Evolutionary conservation across 2,329 filamentous ascomycete species (phyloP).

Genomic region (Fusarium subglutinans): DNA sequence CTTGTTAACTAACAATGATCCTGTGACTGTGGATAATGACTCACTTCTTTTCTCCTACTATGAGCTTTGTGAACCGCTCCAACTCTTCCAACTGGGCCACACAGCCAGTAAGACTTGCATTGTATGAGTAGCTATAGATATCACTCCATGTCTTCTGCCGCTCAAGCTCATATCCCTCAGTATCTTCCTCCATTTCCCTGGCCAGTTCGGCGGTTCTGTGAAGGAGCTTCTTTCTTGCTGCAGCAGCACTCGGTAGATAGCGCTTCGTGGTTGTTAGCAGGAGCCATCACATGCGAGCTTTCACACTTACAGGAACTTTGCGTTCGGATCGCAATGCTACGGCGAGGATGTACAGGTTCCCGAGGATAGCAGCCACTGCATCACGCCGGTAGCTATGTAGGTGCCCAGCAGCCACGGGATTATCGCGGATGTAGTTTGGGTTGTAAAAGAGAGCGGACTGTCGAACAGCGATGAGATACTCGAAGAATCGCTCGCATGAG

Average conservation of each 20-base stretch:
- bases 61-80: constrained; percentile 65
- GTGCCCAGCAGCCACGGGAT: constrained; percentile 58
- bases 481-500: constrained; percentile 66
- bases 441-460: constrained; percentile 68
- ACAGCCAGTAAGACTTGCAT: constrained; percentile 63
- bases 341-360: constrained; percentile 67
- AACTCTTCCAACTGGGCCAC: constrained; percentile 63
- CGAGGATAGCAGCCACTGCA: constrained; percentile 65
- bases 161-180: constrained; percentile 39
- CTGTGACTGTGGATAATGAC: not conserved
- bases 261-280: constrained; percentile 44
- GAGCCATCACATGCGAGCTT: not conserved
- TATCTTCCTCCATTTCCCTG: constrained; percentile 40
- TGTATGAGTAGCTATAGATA: constrained; percentile 66
- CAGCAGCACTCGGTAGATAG: constrained; percentile 66
- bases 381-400: constrained; percentile 63
- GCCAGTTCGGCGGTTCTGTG: constrained; percentile 61
- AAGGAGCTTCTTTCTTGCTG: constrained; percentile 61
- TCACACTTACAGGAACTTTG: constrained; percentile 57
- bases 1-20: constrained; percentile 7
- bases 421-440: constrained; percentile 60
- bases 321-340: constrained; percentile 61
- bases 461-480: constrained; percentile 65
- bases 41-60: constrained; percentile 64
- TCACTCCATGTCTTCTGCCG: constrained; percentile 61